These are phyloP conservation scores for Meyerozyma smithsonii DNA, from an alignment of 1,139 yeast genomes.

Conservation along the genomic window DNA sequence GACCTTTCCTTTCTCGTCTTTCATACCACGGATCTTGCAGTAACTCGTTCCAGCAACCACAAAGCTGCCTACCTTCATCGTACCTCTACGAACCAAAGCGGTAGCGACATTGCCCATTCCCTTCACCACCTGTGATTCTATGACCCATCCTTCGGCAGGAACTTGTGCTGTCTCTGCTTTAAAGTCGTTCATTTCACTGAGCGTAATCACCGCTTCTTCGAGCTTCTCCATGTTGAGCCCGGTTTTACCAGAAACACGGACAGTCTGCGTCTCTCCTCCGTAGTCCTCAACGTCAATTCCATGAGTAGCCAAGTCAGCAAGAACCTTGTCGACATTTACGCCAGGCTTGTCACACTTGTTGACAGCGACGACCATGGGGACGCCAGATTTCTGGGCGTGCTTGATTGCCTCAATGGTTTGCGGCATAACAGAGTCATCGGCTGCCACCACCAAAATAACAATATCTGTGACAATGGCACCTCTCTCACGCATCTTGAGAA, in stretches of 20 bases:
- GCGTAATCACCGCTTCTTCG: conserved; percentile 82
- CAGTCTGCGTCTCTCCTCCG: conserved; percentile 94
- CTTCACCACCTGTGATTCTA: conserved; percentile 79
- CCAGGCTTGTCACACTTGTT: conserved; percentile 88
- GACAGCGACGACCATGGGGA: conserved; percentile 85
- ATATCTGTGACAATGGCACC: conserved; percentile 95
- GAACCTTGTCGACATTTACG: conserved; percentile 65
- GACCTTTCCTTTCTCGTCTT: conserved; percentile 65
- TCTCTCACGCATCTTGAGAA: conserved; percentile 91
- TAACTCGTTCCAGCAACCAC: conserved; percentile 83
- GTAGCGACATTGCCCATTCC: conserved; percentile 89
- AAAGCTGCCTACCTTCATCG: conserved; percentile 62
- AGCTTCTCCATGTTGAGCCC: conserved; percentile 79
- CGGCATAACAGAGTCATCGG: conserved; percentile 97
- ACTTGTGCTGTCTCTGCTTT: conserved; percentile 55
- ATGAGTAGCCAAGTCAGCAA: conserved; percentile 68
- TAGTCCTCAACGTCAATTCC: conserved; percentile 86
- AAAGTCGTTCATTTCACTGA: conserved; percentile 79
- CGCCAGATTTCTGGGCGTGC: conserved; percentile 82
- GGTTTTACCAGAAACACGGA: conserved; percentile 82
- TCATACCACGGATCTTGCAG: conserved; percentile 82
- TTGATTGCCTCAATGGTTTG: conserved; percentile 95
- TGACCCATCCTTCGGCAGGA: conserved; percentile 79
- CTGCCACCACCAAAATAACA: conserved; percentile 91
- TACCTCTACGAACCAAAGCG: conserved; percentile 74